phyloP scores from a whole-genome alignment of 768 basidiomycete species.

The Tulasnella sp. region DNA sequence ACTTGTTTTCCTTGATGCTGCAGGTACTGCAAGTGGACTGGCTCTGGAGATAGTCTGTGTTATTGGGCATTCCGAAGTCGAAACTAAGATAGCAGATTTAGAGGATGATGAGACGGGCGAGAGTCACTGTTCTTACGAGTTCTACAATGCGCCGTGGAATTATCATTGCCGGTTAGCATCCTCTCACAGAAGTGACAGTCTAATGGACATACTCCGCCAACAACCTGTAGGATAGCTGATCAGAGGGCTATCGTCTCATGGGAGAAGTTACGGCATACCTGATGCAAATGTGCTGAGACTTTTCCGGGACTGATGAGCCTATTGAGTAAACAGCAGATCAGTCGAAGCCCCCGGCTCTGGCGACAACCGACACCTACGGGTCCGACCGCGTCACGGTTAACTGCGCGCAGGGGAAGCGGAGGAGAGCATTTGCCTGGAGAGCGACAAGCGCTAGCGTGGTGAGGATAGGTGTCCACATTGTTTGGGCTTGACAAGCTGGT shows the following conservation, averaged over 20 bases:
- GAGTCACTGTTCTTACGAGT: not conserved
- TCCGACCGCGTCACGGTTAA: constrained; percentile 29
- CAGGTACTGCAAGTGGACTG: constrained; percentile 27
- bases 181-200: not conserved
- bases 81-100: not conserved
- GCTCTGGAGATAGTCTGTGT: constrained; percentile 19
- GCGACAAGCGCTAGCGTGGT: constrained; percentile 21
- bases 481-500: not conserved
- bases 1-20: constrained; percentile 28
- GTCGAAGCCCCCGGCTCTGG: not conserved
- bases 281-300: constrained; percentile 29
- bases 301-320: constrained; percentile 29
- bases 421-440: constrained; percentile 29
- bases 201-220: not conserved
- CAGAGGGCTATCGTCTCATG: not conserved
- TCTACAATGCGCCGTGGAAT: not conserved
- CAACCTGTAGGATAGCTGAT: not conserved
- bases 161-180: not conserved
- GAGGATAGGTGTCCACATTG: constrained; percentile 27
- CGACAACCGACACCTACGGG: constrained; percentile 16
- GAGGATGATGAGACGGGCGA: not conserved
- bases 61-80: constrained; percentile 28
- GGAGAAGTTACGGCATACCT: constrained; percentile 8
- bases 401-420: constrained; percentile 30
- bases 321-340: not conserved